A percentile compares a stretch with the other conserved stretches of the same genome.
phyloP scores from a whole-genome alignment of 768 basidiomycete species.

The Pholiota microspora region DNA sequence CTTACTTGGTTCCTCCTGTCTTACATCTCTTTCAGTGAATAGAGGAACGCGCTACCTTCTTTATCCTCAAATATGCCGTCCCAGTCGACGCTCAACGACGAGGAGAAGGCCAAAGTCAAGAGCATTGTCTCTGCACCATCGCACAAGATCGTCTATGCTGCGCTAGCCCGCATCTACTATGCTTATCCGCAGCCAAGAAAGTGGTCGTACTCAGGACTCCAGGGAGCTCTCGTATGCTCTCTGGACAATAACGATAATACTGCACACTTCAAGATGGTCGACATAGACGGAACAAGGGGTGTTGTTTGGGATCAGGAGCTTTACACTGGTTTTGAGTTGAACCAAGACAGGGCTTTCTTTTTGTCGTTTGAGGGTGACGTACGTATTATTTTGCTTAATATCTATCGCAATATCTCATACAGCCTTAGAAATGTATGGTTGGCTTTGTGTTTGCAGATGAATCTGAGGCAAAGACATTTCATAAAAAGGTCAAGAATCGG shows the following conservation, averaged over 20 bases:
- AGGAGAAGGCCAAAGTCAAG: constrained; percentile 81
- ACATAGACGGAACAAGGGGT: constrained; percentile 79
- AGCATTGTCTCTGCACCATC: constrained; percentile 48
- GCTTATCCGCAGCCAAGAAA: constrained; percentile 72
- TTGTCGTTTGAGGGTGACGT: constrained; percentile 93
- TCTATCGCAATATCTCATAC: constrained; percentile 6
- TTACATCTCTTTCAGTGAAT: background rate
- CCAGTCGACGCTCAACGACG: constrained; percentile 62
- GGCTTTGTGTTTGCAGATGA: constrained; percentile 90
- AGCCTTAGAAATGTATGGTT: constrained; percentile 82
- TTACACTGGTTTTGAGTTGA: constrained; percentile 77
- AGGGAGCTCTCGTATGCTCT: constrained; percentile 80
- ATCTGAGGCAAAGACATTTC: constrained; percentile 77
- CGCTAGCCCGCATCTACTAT: constrained; percentile 87
- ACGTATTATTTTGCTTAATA: constrained; percentile 31
- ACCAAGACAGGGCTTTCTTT: constrained; percentile 85
- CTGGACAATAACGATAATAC: constrained; percentile 56
- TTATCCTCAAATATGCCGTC: constrained; percentile 56
- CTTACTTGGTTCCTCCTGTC: background rate
- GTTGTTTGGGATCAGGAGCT: constrained; percentile 94
- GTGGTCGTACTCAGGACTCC: constrained; percentile 87
- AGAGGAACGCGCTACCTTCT: background rate
- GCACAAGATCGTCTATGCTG: constrained; percentile 81
- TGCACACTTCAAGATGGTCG: constrained; percentile 76
- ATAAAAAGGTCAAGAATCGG: constrained; percentile 76